Conservation (phyloP, 176 grass and related monocot genomes). For the Themeda triandra region DNA sequence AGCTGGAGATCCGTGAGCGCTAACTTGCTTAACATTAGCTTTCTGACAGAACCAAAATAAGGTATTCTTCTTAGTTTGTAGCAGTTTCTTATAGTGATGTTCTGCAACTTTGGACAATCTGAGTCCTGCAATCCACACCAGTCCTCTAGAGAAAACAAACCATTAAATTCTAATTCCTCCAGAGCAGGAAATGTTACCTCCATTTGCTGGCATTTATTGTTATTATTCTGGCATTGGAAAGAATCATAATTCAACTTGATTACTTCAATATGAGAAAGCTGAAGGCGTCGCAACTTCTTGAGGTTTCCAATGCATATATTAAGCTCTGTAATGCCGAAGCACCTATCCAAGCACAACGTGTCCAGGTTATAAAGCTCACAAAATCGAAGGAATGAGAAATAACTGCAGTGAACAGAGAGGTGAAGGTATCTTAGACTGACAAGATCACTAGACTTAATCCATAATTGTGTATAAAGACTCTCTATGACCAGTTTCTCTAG, state of each 20-base stretch:
- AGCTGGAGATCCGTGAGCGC: background rate
- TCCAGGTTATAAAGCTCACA: too few relatives aligned
- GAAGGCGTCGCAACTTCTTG: too few relatives aligned
- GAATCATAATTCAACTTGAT: too few relatives aligned
- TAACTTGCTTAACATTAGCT: background rate
- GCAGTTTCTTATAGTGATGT: slow-evolving; percentile 13
- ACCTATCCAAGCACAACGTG: too few relatives aligned
- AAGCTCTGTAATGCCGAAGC: too few relatives aligned
- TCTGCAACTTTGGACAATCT: slow-evolving; percentile 20
- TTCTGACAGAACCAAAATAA: background rate
- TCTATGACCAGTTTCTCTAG: slow-evolving; percentile 25
- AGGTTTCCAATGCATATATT: too few relatives aligned
- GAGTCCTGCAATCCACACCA: background rate
- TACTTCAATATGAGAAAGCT: too few relatives aligned
- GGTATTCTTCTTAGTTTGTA: background rate
- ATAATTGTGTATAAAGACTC: background rate
- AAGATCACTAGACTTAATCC: background rate
- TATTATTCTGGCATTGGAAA: too few relatives aligned
- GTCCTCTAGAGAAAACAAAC: background rate
- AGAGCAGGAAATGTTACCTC: background rate
- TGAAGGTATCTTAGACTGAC: background rate
- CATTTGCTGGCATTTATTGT: too few relatives aligned
- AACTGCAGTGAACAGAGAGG: too few relatives aligned
- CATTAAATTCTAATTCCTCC: slow-evolving; percentile 6
- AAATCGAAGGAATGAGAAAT: too few relatives aligned